These are phyloP conservation scores for Cucurbitaria berberidis DNA, from an alignment of 2,329 filamentous ascomycete genomes.

Conservation along the genomic window DNA sequence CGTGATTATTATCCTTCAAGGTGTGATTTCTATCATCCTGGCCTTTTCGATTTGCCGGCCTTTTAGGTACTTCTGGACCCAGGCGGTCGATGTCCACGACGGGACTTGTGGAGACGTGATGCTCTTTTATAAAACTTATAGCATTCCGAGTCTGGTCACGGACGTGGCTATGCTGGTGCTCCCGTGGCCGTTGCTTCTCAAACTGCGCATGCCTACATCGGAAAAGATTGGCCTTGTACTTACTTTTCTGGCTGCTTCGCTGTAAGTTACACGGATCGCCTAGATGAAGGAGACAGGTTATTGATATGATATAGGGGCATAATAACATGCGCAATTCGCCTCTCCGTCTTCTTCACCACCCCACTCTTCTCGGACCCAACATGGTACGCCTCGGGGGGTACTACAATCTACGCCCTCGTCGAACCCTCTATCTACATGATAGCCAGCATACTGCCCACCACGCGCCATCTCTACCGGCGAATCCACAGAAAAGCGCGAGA, in stretches of 20 bases:
- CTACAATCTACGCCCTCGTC: slow-evolving; percentile 5
- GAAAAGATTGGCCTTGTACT: slow-evolving; percentile 4
- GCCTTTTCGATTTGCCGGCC: slow-evolving; percentile 12
- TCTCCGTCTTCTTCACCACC: slow-evolving; percentile 1
- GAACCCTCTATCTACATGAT: slow-evolving; percentile 7
- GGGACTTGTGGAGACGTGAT: slow-evolving; percentile 10
- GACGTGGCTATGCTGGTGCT: slow-evolving; percentile 10
- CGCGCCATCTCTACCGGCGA: slow-evolving; percentile 2
- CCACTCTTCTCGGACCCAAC: slow-evolving; percentile 5
- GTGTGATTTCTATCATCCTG: slow-evolving; percentile 7
- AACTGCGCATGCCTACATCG: neutral
- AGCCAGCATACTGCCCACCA: slow-evolving; percentile 2
- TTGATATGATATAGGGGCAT: neutral
- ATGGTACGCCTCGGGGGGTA: slow-evolving; percentile 3
- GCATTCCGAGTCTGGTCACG: slow-evolving; percentile 12
- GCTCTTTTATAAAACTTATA: slow-evolving; percentile 13
- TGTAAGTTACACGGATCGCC: slow-evolving; percentile 1
- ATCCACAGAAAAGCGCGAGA: neutral
- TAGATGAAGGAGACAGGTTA: neutral
- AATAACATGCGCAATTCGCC: slow-evolving; percentile 3
- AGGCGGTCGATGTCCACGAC: slow-evolving; percentile 6
- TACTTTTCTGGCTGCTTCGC: slow-evolving; percentile 2
- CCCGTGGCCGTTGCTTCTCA: slow-evolving; percentile 7
- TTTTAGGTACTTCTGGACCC: slow-evolving; percentile 15
- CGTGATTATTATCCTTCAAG: slow-evolving; percentile 11